phyloP scores from a whole-genome alignment of 2,329 filamentous ascomycete genomes.

The Orbilia blumenaviensis region DNA sequence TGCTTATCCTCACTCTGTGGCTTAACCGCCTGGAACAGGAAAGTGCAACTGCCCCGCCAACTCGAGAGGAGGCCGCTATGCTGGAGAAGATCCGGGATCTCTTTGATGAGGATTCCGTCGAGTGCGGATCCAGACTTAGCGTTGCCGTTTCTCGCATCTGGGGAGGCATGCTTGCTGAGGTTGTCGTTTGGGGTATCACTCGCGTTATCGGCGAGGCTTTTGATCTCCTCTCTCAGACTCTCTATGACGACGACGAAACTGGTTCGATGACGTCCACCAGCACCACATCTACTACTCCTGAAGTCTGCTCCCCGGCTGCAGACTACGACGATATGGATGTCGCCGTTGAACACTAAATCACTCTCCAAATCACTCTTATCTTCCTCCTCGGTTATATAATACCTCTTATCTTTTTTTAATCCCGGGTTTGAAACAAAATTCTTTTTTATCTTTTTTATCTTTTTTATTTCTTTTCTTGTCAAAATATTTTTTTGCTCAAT shows the following conservation, averaged over 20 bases:
- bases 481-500: slow-evolving; percentile 57
- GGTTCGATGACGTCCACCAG: slow-evolving; percentile 74
- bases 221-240: slow-evolving; percentile 92
- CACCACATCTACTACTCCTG: slow-evolving; percentile 76
- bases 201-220: slow-evolving; percentile 98
- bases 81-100: slow-evolving; percentile 90
- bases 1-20: slow-evolving; percentile 98
- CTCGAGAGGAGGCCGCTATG: slow-evolving; percentile 84
- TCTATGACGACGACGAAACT: slow-evolving; percentile 93
- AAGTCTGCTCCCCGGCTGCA: slow-evolving; percentile 67
- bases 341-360: slow-evolving; percentile 70
- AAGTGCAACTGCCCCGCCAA: slow-evolving; percentile 77
- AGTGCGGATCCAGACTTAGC: slow-evolving; percentile 82
- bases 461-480: slow-evolving; percentile 44
- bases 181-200: slow-evolving; percentile 98
- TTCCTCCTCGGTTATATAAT: slow-evolving; percentile 61
- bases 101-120: slow-evolving; percentile 89
- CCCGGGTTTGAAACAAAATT: slow-evolving; percentile 54
- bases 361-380: slow-evolving; percentile 56
- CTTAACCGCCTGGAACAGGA: slow-evolving; percentile 99
- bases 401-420: slow-evolving; percentile 54
- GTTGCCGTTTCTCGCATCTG: slow-evolving; percentile 94
- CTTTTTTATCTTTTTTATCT: too few relatives aligned
- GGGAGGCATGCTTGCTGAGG: slow-evolving; percentile 98
- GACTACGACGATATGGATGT: slow-evolving; percentile 68